Base-by-base conservation (phyloP, 2,329 filamentous ascomycete species). In the Colletotrichum coccodes region DNA sequence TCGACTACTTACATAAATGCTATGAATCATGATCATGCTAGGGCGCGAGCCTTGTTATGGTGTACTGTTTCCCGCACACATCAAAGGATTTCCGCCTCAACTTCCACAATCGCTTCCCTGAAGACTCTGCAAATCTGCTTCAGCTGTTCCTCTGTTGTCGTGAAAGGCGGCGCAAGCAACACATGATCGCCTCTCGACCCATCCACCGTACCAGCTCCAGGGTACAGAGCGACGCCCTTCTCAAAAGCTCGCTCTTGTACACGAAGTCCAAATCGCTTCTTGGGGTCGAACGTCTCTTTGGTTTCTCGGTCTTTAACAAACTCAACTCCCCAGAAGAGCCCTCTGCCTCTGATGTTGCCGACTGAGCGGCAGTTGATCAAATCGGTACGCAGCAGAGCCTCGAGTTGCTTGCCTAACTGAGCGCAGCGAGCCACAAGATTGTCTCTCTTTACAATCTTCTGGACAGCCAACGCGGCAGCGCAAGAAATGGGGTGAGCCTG, bases 121-220 rank as follows among this genome's bases (percentile, higher is more conserved):
- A 70, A 71, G 21, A 70, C 64, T 16, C 34, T 59, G 11, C 52
- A 60, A 26, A 68, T 56, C 26, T 36, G 8, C 7, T 8, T 12
- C 21, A 70, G 7, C 38, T 68, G 30, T 21, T 64, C 60, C 6
- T 71, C 64, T 1, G 85, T 89, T 26, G 91, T 83, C 50, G 87
- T 93, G 78, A 90, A 94, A 1, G 92, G 85, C 6, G 92, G 92
- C 1, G 91, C 87, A 12, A 95, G 74, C 30, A 94, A 83, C 40
- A 94, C 81, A 76, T 93, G 91, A 74, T 95, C 92, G 11, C 92
- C 92, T 1, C 76, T 75, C 1, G 86, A 83, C 50, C 92, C 84
- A 72, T 85, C 89, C 0, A 82, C 87, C 0, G 89, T 89, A 1
- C 91, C 91, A 0, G 81, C 80, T 0, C 90, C 90, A 1, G 89